These are phyloP conservation scores for Rhizopogon vesiculosus DNA, from an alignment of 768 basidiomycete species.

Conservation along the genomic window DNA sequence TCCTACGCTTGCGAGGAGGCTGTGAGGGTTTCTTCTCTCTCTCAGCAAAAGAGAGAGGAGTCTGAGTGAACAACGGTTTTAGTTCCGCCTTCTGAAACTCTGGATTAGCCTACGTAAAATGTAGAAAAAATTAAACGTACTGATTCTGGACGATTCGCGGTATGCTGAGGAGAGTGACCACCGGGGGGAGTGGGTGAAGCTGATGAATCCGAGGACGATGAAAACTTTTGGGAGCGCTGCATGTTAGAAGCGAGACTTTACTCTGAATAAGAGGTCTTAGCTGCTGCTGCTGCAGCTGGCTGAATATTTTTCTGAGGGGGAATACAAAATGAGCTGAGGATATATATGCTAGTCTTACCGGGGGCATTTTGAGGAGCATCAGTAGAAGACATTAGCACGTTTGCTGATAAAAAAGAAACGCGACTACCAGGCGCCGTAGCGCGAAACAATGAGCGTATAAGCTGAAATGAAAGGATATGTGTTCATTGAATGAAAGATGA, in stretches of 20 bases:
- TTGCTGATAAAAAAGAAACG: constrained; percentile 19
- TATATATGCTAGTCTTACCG: not conserved
- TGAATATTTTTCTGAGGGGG: not conserved
- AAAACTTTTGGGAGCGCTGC: not conserved
- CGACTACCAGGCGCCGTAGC: constrained; percentile 30
- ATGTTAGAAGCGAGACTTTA: not conserved
- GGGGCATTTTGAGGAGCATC: not conserved
- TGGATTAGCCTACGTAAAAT: constrained; percentile 5
- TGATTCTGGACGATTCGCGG: not conserved
- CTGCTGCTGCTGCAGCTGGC: not conserved
- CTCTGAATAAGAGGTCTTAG: not conserved
- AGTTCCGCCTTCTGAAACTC: constrained; percentile 15
- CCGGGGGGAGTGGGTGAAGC: not conserved
- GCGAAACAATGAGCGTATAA: constrained; percentile 12
- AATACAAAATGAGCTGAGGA: not conserved
- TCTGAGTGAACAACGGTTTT: constrained; percentile 14
- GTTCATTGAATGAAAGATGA: constrained; percentile 5
- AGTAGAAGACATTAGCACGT: constrained; percentile 14
- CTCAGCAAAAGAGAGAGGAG: constrained; percentile 16
- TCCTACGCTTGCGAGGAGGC: constrained; percentile 20
- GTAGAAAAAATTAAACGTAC: not conserved
- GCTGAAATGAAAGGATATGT: constrained; percentile 14
- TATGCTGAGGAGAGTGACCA: not conserved
- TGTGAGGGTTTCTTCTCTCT: constrained; percentile 18
- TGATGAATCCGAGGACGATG: not conserved